Percentiles rank a stretch among this genome's conserved stretches.
phyloP scores from a whole-genome alignment of 148 eudicot genomes.

The Fagopyrum tataricum region DNA sequence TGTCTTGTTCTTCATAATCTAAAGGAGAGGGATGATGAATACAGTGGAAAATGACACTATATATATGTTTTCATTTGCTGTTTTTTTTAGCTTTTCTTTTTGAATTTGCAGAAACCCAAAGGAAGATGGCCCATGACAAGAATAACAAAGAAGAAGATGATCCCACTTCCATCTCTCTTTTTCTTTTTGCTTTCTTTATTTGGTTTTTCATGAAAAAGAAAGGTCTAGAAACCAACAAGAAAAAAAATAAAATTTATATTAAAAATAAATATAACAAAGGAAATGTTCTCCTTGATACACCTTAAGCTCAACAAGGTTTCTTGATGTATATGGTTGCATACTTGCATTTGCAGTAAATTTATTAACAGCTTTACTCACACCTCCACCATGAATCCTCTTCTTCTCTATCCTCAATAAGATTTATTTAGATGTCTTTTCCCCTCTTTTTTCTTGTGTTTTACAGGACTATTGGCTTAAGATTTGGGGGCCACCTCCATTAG shows the following conservation, averaged over 20 bases:
- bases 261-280: background rate
- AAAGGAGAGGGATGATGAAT: background rate
- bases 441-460: constrained; percentile 12
- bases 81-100: background rate
- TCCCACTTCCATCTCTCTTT: background rate
- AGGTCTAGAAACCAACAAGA: background rate
- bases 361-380: constrained; percentile 16
- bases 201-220: background rate
- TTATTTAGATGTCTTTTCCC: constrained; percentile 14
- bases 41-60: background rate
- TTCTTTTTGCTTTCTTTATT: background rate
- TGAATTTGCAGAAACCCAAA: background rate
- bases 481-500: constrained; percentile 12
- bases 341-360: background rate
- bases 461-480: constrained; percentile 7
- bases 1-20: background rate
- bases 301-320: background rate
- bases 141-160: background rate
- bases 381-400: constrained; percentile 25
- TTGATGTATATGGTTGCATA: background rate
- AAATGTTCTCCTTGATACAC: background rate
- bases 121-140: background rate
- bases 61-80: background rate
- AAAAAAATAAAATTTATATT: background rate
- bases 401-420: constrained; percentile 5